Base-by-base conservation (phyloP, 2,329 filamentous ascomycete genomes). In the Paecilomyces sp. region DNA sequence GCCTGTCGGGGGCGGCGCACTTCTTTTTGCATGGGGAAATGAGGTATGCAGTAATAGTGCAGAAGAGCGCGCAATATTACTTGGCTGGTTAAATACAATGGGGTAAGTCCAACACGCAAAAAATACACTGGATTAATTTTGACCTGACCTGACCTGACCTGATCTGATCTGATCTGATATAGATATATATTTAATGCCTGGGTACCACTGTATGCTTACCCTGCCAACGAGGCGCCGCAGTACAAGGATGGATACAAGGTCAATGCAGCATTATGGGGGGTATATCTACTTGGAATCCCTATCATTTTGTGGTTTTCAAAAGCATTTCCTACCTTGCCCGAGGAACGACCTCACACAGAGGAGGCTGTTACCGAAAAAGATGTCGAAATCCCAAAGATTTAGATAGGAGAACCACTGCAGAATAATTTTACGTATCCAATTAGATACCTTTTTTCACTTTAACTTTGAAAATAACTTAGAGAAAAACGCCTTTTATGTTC, bases 191-290 rank as follows among this genome's bases (percentile, higher is more conserved):
- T 61, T 24, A 57, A 59, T 55, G 60, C 60, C 50, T 61, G 57
- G 57, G 57, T 61, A 7, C 54, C 59, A 6, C 50, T 61, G 24
- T 61, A 61, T 54, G 60, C 57, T 8, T 61, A 61, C 55, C 60
- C 57, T 9, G 60, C 60, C 7, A 28, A 36, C 0, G 41, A 61
- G n/a, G 60, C 60, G 9, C 60, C 60, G 3, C n/a, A 59, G 22
- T 61, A 61, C 50, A 59, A 55, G 54, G 57, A 34, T 24, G 60
- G 60, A 2, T 61, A 61, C 60, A 61, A 61, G 18, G 57, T 61
- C 47, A 61, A 61, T 47, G 60, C 60, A 31, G 60, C 60, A 4
- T 24, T 61, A 4, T 61, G 60, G 60, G 60, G 60, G 13, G 31
- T 61, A 50, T 61, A 59, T 13, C 50, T 61, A 22, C 28, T 61